Conservation (phyloP, 331 rosid genomes). For the Saraca asoca region DNA sequence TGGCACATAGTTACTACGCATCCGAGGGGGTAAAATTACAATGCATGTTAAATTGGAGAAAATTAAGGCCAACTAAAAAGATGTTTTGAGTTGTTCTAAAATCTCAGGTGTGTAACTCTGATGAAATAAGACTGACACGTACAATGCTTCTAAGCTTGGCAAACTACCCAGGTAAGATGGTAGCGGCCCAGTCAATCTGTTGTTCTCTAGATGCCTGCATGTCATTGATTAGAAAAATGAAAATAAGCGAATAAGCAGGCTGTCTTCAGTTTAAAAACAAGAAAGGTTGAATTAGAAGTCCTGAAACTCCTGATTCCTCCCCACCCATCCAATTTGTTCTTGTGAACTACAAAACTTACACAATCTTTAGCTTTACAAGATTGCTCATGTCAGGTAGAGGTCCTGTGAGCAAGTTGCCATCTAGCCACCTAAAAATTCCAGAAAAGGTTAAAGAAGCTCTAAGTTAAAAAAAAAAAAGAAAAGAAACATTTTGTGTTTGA, state of each 20-base stretch:
- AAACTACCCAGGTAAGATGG: slow-evolving; percentile 79
- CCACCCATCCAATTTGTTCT: neutral
- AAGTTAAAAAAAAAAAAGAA: neutral
- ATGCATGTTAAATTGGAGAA: slow-evolving; percentile 7
- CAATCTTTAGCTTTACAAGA: slow-evolving; percentile 77
- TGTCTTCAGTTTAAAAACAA: slow-evolving; percentile 15
- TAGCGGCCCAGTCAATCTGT: slow-evolving; percentile 68
- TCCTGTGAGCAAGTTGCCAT: slow-evolving; percentile 71
- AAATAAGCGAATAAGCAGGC: slow-evolving; percentile 6
- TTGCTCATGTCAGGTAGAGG: slow-evolving; percentile 79
- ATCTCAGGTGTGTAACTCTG: slow-evolving; percentile 15
- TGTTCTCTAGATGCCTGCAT: slow-evolving; percentile 93
- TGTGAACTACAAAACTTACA: slow-evolving; percentile 58
- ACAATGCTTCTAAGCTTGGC: slow-evolving; percentile 83
- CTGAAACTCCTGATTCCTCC: slow-evolving; percentile 10
- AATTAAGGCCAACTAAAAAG: slow-evolving; percentile 16
- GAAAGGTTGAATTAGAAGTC: slow-evolving; percentile 24
- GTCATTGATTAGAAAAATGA: slow-evolving; percentile 17
- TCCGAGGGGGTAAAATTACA: neutral
- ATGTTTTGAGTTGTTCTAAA: slow-evolving; percentile 24
- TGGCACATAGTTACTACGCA: slow-evolving; percentile 29
- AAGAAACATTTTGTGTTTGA: slow-evolving; percentile 11
- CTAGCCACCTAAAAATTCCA: slow-evolving; percentile 72
- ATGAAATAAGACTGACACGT: slow-evolving; percentile 41
- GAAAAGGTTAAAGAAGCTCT: slow-evolving; percentile 16